Base-by-base conservation (phyloP, 192 early-diverging fungal genomes). In the Gonapodya sp. region DNA sequence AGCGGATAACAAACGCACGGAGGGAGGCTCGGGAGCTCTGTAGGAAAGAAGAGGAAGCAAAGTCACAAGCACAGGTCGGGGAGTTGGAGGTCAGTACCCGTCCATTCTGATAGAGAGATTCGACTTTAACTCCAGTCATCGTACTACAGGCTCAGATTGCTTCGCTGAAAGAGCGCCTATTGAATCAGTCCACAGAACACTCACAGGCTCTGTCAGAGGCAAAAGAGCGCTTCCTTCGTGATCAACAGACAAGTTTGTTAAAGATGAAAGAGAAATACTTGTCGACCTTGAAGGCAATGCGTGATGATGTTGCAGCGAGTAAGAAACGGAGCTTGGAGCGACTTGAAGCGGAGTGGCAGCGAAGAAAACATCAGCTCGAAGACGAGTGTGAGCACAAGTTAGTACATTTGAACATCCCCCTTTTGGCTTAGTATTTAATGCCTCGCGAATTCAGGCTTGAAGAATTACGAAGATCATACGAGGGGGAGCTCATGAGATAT, bases 201-300 rank as follows among this genome's bases (percentile, higher is more conserved):
- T 2, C 31, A 8, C 75, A 33, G 79, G 82, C 82, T 35, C 31
- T 85, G 18, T 31, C 36, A 1, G 82, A 82, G 32, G 80, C 64
- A 8, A 34, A 79, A 32, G 72, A 78, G 32, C 80, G 78, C 30
- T 30, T 30, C 16, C 77, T 30, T 30, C 36, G 35, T 2, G 84
- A 84, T 36, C 78, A 83, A 16, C 35, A 78, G 30, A 32, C 35
- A 31, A 78, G 1, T 24, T 79, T 85, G 1, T 31, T 81, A 33
- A 81, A 73, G 34, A 78, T 85, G 73, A 87, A 87, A 73, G 34
- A 36, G 0, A 83, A 84, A 78, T 87, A 87, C 77, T 36, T 87
- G 1, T 79, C 78, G 18, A 87, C 86, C 1, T 79, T 87, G 1
- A 84, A 79, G 46, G 31, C 35, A 30, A 87, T 87, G 86, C 81